Conservation (phyloP, 2,329 filamentous ascomycete genomes). For the Ophiobolus disseminans region DNA sequence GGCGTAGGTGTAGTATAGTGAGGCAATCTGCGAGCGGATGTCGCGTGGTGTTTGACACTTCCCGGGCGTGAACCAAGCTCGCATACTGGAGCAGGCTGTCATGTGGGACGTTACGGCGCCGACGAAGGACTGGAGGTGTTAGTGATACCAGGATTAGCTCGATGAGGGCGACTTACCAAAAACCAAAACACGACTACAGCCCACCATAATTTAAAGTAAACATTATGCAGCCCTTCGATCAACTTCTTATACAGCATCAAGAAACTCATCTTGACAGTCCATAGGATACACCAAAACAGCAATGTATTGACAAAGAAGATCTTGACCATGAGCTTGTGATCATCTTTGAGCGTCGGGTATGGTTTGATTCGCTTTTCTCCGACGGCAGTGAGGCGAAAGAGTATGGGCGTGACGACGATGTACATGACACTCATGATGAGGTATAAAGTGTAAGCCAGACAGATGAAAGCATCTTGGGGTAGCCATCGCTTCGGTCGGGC, state of each 20-base stretch:
- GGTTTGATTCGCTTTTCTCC: slow-evolving; percentile 20
- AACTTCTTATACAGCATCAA: slow-evolving; percentile 49
- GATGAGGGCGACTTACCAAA: slow-evolving; percentile 31
- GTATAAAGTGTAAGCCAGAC: slow-evolving; percentile 34
- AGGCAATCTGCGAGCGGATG: slow-evolving; percentile 34
- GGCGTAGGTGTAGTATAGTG: slow-evolving; percentile 42
- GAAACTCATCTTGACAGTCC: slow-evolving; percentile 50
- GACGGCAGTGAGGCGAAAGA: slow-evolving; percentile 40
- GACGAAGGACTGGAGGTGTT: slow-evolving; percentile 36
- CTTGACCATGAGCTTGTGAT: slow-evolving; percentile 40
- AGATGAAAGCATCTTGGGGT: neutral
- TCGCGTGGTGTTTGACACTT: slow-evolving; percentile 34
- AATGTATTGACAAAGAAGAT: slow-evolving; percentile 50
- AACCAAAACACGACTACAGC: slow-evolving; percentile 39
- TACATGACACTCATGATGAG: slow-evolving; percentile 34
- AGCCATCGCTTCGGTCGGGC: slow-evolving; percentile 2
- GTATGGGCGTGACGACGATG: slow-evolving; percentile 40
- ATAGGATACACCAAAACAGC: slow-evolving; percentile 48
- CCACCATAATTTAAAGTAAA: slow-evolving; percentile 49
- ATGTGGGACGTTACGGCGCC: slow-evolving; percentile 36
- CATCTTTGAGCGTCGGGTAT: slow-evolving; percentile 38
- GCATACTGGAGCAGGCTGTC: slow-evolving; percentile 45
- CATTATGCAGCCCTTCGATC: slow-evolving; percentile 34
- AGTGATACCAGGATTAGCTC: neutral
- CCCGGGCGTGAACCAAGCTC: slow-evolving; percentile 47